Conservation (phyloP, 164 flowering plant species). For the Magnolia officinalis region DNA sequence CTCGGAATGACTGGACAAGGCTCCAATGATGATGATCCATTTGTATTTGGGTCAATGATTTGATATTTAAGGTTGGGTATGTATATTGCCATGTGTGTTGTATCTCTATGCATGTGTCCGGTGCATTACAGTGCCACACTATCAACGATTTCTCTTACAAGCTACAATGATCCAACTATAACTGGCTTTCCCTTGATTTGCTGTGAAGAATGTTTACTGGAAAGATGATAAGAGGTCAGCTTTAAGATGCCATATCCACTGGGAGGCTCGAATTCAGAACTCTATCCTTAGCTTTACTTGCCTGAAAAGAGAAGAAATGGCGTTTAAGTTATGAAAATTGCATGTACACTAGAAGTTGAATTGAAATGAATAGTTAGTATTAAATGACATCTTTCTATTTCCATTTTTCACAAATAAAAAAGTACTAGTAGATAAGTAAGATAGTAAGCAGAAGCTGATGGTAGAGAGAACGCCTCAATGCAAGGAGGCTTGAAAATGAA, state of each 20-base stretch:
- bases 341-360: neutral
- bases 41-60: neutral
- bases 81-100: neutral
- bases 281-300: slow-evolving; percentile 15
- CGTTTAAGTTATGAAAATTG: neutral
- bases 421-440: no score
- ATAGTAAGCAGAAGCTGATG: no score
- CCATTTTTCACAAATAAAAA: no score
- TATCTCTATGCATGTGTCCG: neutral
- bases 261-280: slow-evolving; percentile 6
- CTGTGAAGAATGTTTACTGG: neutral
- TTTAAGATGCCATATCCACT: neutral
- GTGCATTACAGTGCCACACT: neutral
- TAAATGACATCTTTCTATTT: no score
- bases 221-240: neutral
- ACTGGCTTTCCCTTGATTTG: neutral
- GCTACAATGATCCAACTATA: neutral
- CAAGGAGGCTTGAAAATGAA: no score
- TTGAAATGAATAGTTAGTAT: no score
- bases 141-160: neutral
- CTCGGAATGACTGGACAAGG: neutral
- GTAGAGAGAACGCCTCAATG: no score
- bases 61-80: neutral
- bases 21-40: neutral
- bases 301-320: slow-evolving; percentile 1